A percentile compares a stretch with the other conserved stretches of the same genome.
These are phyloP conservation scores for Pichia manshurica DNA, from an alignment of 805 yeast genomes.

Conservation along the genomic window DNA sequence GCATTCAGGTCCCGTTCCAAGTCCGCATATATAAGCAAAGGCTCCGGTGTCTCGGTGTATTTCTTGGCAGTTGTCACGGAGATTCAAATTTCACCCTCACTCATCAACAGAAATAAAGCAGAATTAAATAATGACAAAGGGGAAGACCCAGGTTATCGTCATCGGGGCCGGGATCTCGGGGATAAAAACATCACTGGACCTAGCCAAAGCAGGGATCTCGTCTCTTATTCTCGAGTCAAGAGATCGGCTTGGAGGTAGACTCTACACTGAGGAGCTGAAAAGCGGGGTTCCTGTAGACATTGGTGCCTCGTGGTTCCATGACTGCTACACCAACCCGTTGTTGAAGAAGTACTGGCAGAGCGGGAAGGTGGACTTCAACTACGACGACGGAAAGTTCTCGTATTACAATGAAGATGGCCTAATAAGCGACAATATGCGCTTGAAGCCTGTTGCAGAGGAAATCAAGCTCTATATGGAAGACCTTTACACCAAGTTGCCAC, in stretches of 20 bases:
- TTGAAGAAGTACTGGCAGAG: conserved; percentile 40
- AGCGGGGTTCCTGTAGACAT: conserved; percentile 46
- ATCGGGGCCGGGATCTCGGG: conserved; percentile 57
- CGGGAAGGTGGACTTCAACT: conserved; percentile 27
- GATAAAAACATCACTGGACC: conserved; percentile 41
- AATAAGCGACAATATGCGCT: conserved; percentile 45
- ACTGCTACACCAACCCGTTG: conserved; percentile 58
- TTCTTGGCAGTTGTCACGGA: too few species aligned
- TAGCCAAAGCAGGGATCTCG: conserved; percentile 33
- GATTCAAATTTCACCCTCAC: too few species aligned
- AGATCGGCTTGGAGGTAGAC: conserved; percentile 63
- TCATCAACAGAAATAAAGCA: too few species aligned
- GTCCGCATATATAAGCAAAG: too few species aligned
- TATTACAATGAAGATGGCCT: conserved; percentile 21
- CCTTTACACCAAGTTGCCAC: conserved; percentile 14
- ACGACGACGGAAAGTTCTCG: conserved; percentile 28
- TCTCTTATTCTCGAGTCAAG: conserved; percentile 44
- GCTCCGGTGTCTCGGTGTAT: too few species aligned
- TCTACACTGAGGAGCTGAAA: conserved; percentile 36
- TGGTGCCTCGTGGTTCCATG: conserved; percentile 94
- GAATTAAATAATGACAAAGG: not conserved
- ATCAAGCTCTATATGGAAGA: conserved; percentile 22
- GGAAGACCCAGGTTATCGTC: conserved; percentile 32
- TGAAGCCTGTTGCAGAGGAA: conserved; percentile 30
- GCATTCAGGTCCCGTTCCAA: too few species aligned